Conservation (phyloP, 2,329 filamentous ascomycete species). For the Microsporum canis region DNA sequence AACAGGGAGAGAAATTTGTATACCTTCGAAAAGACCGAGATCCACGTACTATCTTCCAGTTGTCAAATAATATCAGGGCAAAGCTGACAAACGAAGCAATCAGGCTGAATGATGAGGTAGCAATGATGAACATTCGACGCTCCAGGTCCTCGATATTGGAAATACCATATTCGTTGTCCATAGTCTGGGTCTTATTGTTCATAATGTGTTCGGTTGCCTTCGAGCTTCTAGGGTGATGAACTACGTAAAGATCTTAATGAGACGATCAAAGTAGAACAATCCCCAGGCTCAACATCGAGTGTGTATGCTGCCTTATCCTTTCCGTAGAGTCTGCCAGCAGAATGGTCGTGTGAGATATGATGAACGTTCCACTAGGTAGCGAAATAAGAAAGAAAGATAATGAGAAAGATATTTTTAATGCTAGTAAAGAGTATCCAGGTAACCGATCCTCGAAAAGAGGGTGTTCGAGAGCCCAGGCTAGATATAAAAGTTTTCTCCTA, state of each 20-base stretch:
- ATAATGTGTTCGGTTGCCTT: neutral
- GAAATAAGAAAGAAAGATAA: neutral
- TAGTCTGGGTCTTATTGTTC: neutral
- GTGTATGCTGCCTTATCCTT: neutral
- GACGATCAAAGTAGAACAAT: neutral
- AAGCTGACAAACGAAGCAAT: conserved; percentile 13
- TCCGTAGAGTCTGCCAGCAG: neutral
- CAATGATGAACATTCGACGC: conserved; percentile 13
- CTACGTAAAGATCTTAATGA: neutral
- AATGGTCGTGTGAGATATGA: neutral
- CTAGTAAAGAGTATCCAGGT: neutral
- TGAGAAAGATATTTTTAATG: neutral
- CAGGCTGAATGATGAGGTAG: conserved; percentile 15
- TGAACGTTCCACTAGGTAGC: neutral
- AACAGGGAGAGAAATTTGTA: neutral
- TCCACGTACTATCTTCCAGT: conserved; percentile 8
- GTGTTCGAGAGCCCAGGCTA: neutral
- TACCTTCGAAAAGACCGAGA: neutral
- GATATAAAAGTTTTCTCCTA: neutral
- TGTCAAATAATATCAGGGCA: conserved; percentile 13
- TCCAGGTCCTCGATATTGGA: conserved; percentile 10
- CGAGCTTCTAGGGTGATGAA: neutral
- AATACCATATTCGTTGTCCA: conserved; percentile 5
- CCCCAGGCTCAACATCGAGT: neutral
- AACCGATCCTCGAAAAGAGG: neutral